Evolutionary conservation across 352 stramenopile species (phyloP).

Genomic region (Pythium diclinum): DNA sequence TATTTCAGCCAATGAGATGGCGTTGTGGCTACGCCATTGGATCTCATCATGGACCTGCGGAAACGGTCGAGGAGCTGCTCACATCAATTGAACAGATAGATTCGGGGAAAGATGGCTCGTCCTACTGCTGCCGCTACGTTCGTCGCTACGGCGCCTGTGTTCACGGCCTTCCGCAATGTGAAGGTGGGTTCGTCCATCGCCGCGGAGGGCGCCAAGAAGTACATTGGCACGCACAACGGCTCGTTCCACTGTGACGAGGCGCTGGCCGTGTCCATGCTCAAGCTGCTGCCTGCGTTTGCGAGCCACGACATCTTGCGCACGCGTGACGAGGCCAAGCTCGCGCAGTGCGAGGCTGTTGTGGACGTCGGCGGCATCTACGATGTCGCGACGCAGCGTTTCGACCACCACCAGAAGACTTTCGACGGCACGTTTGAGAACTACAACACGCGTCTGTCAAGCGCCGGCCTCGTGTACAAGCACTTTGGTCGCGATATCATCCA

Average conservation of each 20-base stretch:
- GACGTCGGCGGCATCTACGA: conserved; percentile 97
- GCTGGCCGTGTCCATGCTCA: conserved; percentile 96
- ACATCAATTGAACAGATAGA: neutral
- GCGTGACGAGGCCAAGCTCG: conserved; percentile 88
- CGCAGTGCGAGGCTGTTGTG: conserved; percentile 93
- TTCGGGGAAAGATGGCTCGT: conserved; percentile 41
- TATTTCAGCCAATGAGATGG: neutral
- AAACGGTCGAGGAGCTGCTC: neutral
- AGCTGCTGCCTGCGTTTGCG: conserved; percentile 91
- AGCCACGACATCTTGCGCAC: conserved; percentile 80
- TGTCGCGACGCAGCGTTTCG: conserved; percentile 84
- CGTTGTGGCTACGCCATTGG: neutral
- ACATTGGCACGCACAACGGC: conserved; percentile 96
- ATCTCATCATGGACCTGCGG: conserved; percentile 2
- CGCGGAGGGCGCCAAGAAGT: conserved; percentile 46
- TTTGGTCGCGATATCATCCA: conserved; percentile 96
- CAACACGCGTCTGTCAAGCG: conserved; percentile 91
- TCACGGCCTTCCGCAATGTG: conserved; percentile 51
- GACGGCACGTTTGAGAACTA: conserved; percentile 71
- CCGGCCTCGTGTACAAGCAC: conserved; percentile 98
- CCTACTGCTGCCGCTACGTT: conserved; percentile 65
- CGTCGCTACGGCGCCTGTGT: conserved; percentile 58
- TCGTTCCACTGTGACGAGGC: conserved; percentile 99
- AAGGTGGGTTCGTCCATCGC: conserved; percentile 48
- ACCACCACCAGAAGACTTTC: conserved; percentile 98